Percentiles rank a stretch among this genome's conserved stretches.
phyloP scores from a whole-genome alignment of 2,329 filamentous ascomycete species.

The Sporothrix protearum region DNA sequence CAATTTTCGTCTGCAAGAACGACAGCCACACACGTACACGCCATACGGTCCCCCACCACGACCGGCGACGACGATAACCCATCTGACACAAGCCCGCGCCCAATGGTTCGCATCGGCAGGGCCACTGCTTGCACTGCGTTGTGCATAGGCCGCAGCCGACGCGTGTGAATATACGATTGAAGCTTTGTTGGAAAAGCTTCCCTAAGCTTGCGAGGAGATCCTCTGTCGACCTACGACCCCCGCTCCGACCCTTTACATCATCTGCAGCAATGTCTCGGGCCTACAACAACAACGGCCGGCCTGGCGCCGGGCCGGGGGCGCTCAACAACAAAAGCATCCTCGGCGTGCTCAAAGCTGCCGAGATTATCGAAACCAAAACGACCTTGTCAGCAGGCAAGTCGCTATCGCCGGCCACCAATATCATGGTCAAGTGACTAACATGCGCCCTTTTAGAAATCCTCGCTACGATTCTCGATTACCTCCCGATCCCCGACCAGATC shows the following conservation, averaged over 20 bases:
- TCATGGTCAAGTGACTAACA: not conserved
- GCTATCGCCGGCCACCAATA: not conserved
- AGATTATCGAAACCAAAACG: slow-evolving; percentile 75
- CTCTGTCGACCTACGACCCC: too few relatives aligned
- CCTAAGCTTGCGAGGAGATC: too few relatives aligned
- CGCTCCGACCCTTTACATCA: too few relatives aligned
- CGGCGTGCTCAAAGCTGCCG: slow-evolving; percentile 71
- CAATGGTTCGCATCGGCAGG: slow-evolving; percentile 19
- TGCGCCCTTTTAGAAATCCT: slow-evolving; percentile 76
- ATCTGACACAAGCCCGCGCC: not conserved
- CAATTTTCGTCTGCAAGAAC: not conserved
- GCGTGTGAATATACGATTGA: not conserved
- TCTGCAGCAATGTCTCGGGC: slow-evolving; percentile 5
- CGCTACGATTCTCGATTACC: slow-evolving; percentile 80
- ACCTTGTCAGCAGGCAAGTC: slow-evolving; percentile 73
- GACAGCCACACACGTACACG: not conserved
- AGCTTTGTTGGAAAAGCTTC: not conserved
- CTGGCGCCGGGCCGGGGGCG: slow-evolving; percentile 38
- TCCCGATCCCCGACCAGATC: slow-evolving; percentile 80
- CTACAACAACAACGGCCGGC: slow-evolving; percentile 30
- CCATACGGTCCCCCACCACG: not conserved
- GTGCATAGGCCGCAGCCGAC: slow-evolving; percentile 15
- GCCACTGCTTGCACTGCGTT: slow-evolving; percentile 20
- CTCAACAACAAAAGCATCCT: slow-evolving; percentile 53
- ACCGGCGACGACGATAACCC: not conserved